These are phyloP conservation scores for Tylopilus intermedius DNA, from an alignment of 768 basidiomycete species.

Conservation along the genomic window DNA sequence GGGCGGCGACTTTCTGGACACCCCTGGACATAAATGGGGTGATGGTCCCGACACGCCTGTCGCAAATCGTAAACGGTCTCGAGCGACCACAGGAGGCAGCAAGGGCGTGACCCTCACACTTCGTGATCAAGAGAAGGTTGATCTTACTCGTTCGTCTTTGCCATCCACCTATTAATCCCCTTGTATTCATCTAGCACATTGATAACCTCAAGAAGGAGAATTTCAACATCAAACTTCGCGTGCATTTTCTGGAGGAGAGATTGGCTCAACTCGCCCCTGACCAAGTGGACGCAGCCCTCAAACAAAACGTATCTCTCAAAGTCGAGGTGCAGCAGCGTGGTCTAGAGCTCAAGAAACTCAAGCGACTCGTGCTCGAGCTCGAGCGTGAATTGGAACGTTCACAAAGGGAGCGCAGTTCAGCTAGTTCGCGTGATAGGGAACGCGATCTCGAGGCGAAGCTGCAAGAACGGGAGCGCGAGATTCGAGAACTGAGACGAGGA, in stretches of 20 bases:
- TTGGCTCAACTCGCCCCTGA: constrained; percentile 86
- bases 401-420: constrained; percentile 46
- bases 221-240: constrained; percentile 92
- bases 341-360: constrained; percentile 87
- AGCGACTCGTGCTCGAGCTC: constrained; percentile 81
- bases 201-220: constrained; percentile 96
- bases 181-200: constrained; percentile 61
- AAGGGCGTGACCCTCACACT: constrained; percentile 62
- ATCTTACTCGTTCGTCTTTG: neutral
- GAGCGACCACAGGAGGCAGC: constrained; percentile 23
- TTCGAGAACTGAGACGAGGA: constrained; percentile 60
- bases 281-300: constrained; percentile 85
- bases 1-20: constrained; percentile 46
- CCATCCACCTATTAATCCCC: neutral
- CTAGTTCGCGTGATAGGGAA: constrained; percentile 47
- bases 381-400: constrained; percentile 73
- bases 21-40: constrained; percentile 51
- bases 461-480: constrained; percentile 66
- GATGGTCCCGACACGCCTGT: constrained; percentile 49
- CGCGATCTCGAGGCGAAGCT: constrained; percentile 74
- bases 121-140: constrained; percentile 93
- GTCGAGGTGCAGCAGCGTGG: constrained; percentile 87
- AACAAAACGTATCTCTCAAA: constrained; percentile 91
- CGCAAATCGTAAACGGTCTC: constrained; percentile 42
- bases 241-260: constrained; percentile 92